Conservation (phyloP, 2,329 filamentous ascomycete species). For the Allantophomopsis cytisporea region DNA sequence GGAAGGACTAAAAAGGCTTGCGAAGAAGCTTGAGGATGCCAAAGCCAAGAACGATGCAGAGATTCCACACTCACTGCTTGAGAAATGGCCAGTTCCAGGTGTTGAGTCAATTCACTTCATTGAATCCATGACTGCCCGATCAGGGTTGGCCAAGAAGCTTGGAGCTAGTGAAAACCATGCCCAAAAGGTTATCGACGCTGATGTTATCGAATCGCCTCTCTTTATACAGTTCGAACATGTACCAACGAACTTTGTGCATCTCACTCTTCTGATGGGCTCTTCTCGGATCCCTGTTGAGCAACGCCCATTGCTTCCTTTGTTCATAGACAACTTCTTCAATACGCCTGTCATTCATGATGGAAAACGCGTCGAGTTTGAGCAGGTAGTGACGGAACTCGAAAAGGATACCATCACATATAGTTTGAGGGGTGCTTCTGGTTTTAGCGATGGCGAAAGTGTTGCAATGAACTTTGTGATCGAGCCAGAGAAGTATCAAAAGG, state of each 20-base stretch:
- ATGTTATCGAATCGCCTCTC: constrained; percentile 50
- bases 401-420: constrained; percentile 78
- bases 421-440: constrained; percentile 50
- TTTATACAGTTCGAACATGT: constrained; percentile 98
- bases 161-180: constrained; percentile 54
- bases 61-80: constrained; percentile 72
- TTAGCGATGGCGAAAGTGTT: constrained; percentile 73
- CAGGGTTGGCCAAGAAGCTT: constrained; percentile 61
- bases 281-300: constrained; percentile 64
- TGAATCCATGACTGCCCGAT: constrained; percentile 69
- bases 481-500: constrained; percentile 69
- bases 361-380: constrained; percentile 70
- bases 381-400: constrained; percentile 84
- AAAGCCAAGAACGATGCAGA: constrained; percentile 80
- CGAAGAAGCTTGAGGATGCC: constrained; percentile 64
- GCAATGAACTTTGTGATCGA: constrained; percentile 77
- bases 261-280: constrained; percentile 71
- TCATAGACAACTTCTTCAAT: constrained; percentile 88
- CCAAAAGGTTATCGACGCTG: constrained; percentile 63
- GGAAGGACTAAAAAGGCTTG: constrained; percentile 66
- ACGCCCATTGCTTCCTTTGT: constrained; percentile 73
- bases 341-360: constrained; percentile 71
- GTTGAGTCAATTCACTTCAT: constrained; percentile 94
- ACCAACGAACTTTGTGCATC: constrained; percentile 80
- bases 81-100: constrained; percentile 68